These are phyloP conservation scores for Ophiognomonia clavigignenti-juglandacearum DNA, from an alignment of 2,329 filamentous ascomycete species.

Conservation along the genomic window DNA sequence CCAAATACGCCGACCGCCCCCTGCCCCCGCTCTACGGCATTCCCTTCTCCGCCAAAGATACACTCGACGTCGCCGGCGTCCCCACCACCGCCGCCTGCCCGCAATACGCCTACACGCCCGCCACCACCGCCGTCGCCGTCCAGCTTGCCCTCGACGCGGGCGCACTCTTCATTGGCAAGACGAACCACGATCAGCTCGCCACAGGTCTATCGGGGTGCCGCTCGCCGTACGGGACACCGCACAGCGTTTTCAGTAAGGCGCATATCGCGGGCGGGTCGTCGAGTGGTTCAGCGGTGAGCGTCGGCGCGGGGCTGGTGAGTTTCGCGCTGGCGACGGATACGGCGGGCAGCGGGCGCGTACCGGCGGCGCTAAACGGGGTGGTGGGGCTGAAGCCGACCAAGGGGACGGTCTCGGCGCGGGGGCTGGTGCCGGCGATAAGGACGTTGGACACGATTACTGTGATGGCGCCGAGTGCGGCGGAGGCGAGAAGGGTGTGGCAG, in stretches of 20 bases:
- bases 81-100: conserved; percentile 48
- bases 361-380: conserved; percentile 48
- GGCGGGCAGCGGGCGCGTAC: conserved; percentile 48
- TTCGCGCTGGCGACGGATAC: conserved; percentile 55
- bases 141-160: conserved; percentile 43
- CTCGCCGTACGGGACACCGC: conserved; percentile 47
- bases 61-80: conserved; percentile 45
- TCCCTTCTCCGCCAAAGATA: conserved; percentile 54
- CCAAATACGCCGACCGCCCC: conserved; percentile 30
- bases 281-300: conserved; percentile 49
- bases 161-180: conserved; percentile 53
- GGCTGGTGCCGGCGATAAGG: conserved; percentile 47
- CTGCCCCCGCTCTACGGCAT: conserved; percentile 49
- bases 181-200: conserved; percentile 57
- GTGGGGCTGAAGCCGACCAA: conserved; percentile 48
- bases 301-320: conserved; percentile 46
- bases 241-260: conserved; percentile 30
- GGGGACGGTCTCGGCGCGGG: conserved; percentile 41
- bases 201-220: conserved; percentile 56
- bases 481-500: conserved; percentile 45
- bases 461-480: conserved; percentile 39
- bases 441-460: conserved; percentile 50
- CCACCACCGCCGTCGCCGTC: conserved; percentile 40
- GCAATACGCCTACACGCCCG: conserved; percentile 41
- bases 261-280: conserved; percentile 46